Conservation (phyloP, 306 rosid species). For the Benincasa hispida region DNA sequence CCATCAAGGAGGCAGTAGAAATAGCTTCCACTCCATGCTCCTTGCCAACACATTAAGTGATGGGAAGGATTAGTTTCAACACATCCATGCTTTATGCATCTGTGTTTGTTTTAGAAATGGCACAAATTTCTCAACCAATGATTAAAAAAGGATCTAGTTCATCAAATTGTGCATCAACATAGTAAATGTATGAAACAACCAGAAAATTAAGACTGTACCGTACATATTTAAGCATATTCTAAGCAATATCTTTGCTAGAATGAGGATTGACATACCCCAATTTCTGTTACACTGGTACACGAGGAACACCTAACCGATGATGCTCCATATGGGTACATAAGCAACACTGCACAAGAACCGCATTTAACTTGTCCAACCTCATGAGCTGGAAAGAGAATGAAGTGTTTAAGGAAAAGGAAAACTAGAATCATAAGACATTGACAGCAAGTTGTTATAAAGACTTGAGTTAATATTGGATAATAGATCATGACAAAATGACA, state of each 20-base stretch:
- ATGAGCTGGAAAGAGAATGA: slow-evolving; percentile 44
- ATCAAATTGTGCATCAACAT: neutral
- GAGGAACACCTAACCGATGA: slow-evolving; percentile 71
- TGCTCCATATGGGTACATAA: slow-evolving; percentile 83
- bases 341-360: slow-evolving; percentile 55
- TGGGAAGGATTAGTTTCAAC: neutral
- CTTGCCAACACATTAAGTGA: neutral
- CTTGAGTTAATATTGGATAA: neutral
- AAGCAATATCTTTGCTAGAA: neutral
- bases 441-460: neutral
- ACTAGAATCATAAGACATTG: neutral
- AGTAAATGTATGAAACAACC: neutral
- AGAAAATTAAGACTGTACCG: neutral
- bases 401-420: neutral
- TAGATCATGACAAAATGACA: neutral
- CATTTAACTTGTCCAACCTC: slow-evolving; percentile 82
- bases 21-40: neutral
- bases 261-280: slow-evolving; percentile 42
- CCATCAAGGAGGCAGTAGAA: neutral
- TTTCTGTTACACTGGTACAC: slow-evolving; percentile 59
- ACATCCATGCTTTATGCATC: neutral
- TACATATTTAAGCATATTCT: neutral
- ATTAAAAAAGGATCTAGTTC: neutral
- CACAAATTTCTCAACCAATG: neutral
- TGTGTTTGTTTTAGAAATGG: neutral